phyloP scores from a whole-genome alignment of 805 yeast genomes.

The Torulaspora quercuum region DNA sequence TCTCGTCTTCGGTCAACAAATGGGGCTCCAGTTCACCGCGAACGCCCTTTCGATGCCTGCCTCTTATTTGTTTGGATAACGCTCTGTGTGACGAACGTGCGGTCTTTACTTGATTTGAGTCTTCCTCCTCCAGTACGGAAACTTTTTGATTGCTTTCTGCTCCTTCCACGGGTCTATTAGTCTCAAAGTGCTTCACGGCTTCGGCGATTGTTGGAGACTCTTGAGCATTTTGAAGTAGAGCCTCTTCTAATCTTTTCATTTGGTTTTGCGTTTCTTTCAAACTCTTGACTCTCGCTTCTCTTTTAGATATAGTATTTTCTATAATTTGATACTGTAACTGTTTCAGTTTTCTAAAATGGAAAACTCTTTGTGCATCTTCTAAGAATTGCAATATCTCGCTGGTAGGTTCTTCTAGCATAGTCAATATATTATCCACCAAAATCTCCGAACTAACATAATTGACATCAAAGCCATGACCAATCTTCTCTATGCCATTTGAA shows the following conservation, averaged over 20 bases:
- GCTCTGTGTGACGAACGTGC: conserved; percentile 1
- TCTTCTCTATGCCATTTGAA: conserved; percentile 62
- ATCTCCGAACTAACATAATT: conserved; percentile 52
- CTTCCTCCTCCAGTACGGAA: neutral
- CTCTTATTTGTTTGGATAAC: conserved; percentile 3
- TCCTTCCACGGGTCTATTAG: conserved; percentile 1
- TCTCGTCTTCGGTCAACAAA: conserved; percentile 36
- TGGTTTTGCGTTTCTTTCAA: conserved; percentile 37
- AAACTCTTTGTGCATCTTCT: conserved; percentile 41
- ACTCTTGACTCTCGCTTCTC: conserved; percentile 32
- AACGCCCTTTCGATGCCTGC: conserved; percentile 3
- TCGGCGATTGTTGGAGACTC: conserved; percentile 35
- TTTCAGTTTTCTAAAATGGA: conserved; percentile 58
- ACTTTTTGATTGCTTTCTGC: conserved; percentile 1
- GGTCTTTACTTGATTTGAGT: conserved; percentile 1
- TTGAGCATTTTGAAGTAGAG: conserved; percentile 36
- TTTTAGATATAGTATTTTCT: conserved; percentile 39
- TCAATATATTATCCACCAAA: conserved; percentile 40
- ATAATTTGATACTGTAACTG: conserved; percentile 48
- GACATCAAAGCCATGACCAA: conserved; percentile 83
- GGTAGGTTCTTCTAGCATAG: conserved; percentile 40
- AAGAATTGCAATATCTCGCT: conserved; percentile 37
- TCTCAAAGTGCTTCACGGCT: conserved; percentile 14
- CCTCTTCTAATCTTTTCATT: conserved; percentile 31
- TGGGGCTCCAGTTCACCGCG: conserved; percentile 31